A percentile compares a stretch with the other conserved stretches of the same genome.
These are phyloP conservation scores for Lichtheimia ramosa DNA, from an alignment of 371 early-diverging fungal species.

Conservation along the genomic window DNA sequence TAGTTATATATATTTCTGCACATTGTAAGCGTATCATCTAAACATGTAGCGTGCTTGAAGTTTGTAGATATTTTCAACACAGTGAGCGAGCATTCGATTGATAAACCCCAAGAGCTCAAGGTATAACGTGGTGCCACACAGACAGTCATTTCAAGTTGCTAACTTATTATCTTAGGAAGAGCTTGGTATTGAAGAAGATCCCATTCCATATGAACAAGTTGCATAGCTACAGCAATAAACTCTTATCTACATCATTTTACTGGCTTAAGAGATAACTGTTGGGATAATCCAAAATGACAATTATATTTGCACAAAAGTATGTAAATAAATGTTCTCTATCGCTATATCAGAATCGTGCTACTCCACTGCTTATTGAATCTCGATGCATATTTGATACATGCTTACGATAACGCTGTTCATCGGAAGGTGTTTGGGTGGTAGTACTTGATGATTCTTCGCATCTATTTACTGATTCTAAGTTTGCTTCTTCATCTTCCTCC, in stretches of 20 bases:
- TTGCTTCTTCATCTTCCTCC: background rate
- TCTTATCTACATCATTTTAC: too few relatives aligned
- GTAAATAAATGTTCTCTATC: too few relatives aligned
- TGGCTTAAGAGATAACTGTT: too few relatives aligned
- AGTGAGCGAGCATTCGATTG: slow-evolving; percentile 13
- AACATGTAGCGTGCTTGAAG: background rate
- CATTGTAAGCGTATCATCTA: background rate
- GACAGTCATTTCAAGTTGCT: background rate
- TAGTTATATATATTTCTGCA: background rate
- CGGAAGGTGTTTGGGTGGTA: too few relatives aligned
- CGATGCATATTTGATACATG: too few relatives aligned
- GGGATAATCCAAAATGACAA: too few relatives aligned
- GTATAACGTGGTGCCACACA: background rate
- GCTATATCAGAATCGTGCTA: too few relatives aligned
- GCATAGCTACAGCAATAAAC: too few relatives aligned
- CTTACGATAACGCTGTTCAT: too few relatives aligned
- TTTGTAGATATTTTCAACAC: slow-evolving; percentile 15
- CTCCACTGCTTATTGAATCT: too few relatives aligned
- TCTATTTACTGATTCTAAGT: background rate
- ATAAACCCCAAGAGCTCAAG: slow-evolving; percentile 9
- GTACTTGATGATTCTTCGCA: too few relatives aligned
- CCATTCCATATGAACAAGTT: slow-evolving; percentile 7
- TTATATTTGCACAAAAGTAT: too few relatives aligned
- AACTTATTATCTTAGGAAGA: slow-evolving; percentile 4
- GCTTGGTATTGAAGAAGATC: slow-evolving; percentile 19